Percentiles rank a stretch among this genome's conserved stretches.
Conservation (phyloP, 495 filamentous ascomycete genomes). For the Neurospora sp. region DNA sequence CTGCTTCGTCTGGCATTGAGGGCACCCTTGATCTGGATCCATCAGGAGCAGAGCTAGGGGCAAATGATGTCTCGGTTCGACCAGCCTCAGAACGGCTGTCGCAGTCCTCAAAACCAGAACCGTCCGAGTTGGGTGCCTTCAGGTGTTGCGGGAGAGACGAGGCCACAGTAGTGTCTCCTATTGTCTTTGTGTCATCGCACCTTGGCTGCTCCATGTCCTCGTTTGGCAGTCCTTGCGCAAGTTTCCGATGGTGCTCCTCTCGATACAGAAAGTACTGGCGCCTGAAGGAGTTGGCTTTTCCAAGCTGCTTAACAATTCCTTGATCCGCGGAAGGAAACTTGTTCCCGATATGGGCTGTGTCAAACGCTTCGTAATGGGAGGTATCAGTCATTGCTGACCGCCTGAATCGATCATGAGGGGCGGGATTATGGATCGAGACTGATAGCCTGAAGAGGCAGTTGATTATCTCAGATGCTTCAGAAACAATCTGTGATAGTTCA, state of each 20-base stretch:
- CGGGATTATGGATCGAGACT: conserved; percentile 15
- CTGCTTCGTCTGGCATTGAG: conserved; percentile 9
- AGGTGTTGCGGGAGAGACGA: conserved; percentile 7
- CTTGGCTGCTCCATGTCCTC: background rate
- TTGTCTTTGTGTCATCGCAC: background rate
- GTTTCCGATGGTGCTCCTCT: conserved; percentile 28
- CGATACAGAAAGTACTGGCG: conserved; percentile 34
- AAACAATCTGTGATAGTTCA: conserved; percentile 7
- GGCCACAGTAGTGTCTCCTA: conserved; percentile 6
- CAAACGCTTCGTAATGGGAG: conserved; percentile 5
- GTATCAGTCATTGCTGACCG: conserved; percentile 5
- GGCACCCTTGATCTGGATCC: conserved; percentile 4
- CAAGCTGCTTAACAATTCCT: conserved; percentile 24
- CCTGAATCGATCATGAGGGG: conserved; percentile 18
- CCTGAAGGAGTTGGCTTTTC: conserved; percentile 30
- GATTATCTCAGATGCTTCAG: conserved; percentile 7
- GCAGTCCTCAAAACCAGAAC: background rate
- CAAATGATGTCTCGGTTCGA: conserved; percentile 12
- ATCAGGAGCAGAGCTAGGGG: conserved; percentile 1
- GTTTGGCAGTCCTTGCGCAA: conserved; percentile 14
- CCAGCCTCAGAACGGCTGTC: conserved; percentile 13
- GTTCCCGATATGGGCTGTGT: conserved; percentile 1
- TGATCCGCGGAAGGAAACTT: background rate
- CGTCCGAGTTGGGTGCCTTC: background rate
- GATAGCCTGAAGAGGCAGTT: conserved; percentile 12